Evolutionary conservation across 1,284 basidiomycete species (phyloP).

Genomic region (Fomitopsis betulina): DNA sequence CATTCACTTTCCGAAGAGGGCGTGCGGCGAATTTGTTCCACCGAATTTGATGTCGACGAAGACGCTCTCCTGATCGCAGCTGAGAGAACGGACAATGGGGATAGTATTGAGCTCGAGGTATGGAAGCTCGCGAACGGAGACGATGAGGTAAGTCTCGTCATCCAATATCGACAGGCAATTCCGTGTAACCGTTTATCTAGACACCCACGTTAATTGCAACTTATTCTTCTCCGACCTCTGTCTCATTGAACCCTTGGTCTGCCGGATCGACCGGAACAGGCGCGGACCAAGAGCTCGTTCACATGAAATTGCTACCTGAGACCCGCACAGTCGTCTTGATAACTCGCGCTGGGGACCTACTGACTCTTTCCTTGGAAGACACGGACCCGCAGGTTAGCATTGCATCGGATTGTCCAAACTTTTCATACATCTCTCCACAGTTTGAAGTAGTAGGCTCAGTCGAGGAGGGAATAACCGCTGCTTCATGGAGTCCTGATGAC

Average conservation of each 20-base stretch:
- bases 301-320: constrained; percentile 65
- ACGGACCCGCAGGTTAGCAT: constrained; percentile 38
- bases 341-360: constrained; percentile 76
- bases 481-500: constrained; percentile 90
- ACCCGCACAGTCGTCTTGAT: constrained; percentile 58
- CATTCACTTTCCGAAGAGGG: neutral
- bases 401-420: neutral
- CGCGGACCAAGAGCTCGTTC: constrained; percentile 42
- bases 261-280: constrained; percentile 10
- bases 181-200: neutral
- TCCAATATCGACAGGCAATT: neutral
- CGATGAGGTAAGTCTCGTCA: constrained; percentile 10
- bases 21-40: neutral
- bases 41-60: neutral
- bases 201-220: constrained; percentile 17
- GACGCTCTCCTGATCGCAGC: neutral
- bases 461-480: constrained; percentile 80
- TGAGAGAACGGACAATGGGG: neutral
- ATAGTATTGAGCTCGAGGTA: neutral
- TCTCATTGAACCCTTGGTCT: constrained; percentile 23
- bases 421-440: constrained; percentile 28
- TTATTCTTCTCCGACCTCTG: constrained; percentile 19
- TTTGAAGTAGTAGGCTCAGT: constrained; percentile 83
- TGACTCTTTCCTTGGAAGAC: constrained; percentile 56
- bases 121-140: constrained; percentile 4